Evolutionary conservation across 495 filamentous ascomycete genomes (phyloP).

Genomic region (Penicillium atrosanguineum): DNA sequence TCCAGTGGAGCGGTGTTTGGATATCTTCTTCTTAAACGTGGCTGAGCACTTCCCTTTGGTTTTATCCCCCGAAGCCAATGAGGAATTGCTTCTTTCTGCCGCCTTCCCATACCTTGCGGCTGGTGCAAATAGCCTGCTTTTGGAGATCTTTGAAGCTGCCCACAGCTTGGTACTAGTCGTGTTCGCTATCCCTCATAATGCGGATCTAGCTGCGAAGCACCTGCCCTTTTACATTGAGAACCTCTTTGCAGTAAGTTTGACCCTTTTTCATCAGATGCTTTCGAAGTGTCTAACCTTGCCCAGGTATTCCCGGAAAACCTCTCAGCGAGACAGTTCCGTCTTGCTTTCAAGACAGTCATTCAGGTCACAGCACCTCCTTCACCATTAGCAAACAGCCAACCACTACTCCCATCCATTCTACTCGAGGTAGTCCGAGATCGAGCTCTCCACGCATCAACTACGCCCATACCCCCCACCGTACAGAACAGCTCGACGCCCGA

Average conservation of each 20-base stretch:
- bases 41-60: slow-evolving; percentile 80
- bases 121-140: slow-evolving; percentile 56
- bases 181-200: slow-evolving; percentile 75
- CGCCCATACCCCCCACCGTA: slow-evolving; percentile 38
- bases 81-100: slow-evolving; percentile 70
- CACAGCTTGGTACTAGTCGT: slow-evolving; percentile 84
- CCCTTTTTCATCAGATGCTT: not conserved
- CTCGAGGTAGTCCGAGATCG: slow-evolving; percentile 78
- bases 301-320: slow-evolving; percentile 77
- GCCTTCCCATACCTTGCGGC: slow-evolving; percentile 76
- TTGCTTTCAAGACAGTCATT: slow-evolving; percentile 88
- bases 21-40: slow-evolving; percentile 90
- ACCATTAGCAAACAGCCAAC: slow-evolving; percentile 65
- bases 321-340: slow-evolving; percentile 83
- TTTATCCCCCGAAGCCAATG: slow-evolving; percentile 61
- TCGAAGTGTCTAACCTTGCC: slow-evolving; percentile 12
- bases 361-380: slow-evolving; percentile 83
- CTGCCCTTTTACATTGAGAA: slow-evolving; percentile 85
- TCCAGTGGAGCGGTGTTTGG: slow-evolving; percentile 73
- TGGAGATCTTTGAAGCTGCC: slow-evolving; percentile 86
- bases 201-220: slow-evolving; percentile 65
- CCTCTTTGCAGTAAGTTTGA: slow-evolving; percentile 62
- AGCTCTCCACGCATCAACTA: slow-evolving; percentile 54
- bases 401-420: slow-evolving; percentile 71
- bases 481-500: slow-evolving; percentile 30